Evolutionary conservation across 2,329 filamentous ascomycete species (phyloP).

Genomic region (Trichophyton equinum): DNA sequence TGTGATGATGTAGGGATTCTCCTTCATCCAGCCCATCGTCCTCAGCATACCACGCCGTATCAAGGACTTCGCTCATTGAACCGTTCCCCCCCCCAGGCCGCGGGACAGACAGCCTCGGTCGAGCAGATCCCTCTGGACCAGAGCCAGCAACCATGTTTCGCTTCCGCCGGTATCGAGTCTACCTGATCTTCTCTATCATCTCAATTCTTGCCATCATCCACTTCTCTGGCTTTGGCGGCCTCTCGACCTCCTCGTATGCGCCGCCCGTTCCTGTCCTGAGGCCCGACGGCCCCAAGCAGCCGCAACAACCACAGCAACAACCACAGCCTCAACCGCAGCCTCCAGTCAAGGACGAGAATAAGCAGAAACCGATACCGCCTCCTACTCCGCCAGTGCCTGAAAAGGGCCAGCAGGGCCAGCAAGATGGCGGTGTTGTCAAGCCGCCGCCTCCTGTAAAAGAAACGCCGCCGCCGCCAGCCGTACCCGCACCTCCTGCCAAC

Average conservation of each 20-base stretch:
- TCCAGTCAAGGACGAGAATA: not conserved
- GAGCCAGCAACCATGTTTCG: slow-evolving; percentile 31
- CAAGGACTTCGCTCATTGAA: no score
- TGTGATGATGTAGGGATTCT: not conserved
- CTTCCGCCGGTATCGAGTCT: slow-evolving; percentile 37
- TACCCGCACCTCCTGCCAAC: slow-evolving; percentile 1
- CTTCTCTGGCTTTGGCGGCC: slow-evolving; percentile 35
- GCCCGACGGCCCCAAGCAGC: slow-evolving; percentile 5
- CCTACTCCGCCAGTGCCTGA: not conserved
- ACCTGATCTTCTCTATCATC: slow-evolving; percentile 34
- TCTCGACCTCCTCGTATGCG: slow-evolving; percentile 16
- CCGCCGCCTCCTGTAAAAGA: not conserved
- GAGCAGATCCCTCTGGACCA: not conserved
- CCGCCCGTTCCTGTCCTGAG: slow-evolving; percentile 7
- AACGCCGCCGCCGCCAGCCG: not conserved
- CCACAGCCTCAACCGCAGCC: not conserved
- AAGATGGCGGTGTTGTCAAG: not conserved
- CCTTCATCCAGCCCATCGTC: not conserved
- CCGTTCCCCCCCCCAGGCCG: no score
- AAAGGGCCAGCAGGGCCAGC: not conserved
- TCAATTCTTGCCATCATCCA: slow-evolving; percentile 38
- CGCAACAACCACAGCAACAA: not conserved
- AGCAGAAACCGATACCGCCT: not conserved
- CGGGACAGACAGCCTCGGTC: no score
- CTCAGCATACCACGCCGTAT: not conserved